phyloP scores from a whole-genome alignment of 495 filamentous ascomycete genomes.

The Apodospora peruviana region DNA sequence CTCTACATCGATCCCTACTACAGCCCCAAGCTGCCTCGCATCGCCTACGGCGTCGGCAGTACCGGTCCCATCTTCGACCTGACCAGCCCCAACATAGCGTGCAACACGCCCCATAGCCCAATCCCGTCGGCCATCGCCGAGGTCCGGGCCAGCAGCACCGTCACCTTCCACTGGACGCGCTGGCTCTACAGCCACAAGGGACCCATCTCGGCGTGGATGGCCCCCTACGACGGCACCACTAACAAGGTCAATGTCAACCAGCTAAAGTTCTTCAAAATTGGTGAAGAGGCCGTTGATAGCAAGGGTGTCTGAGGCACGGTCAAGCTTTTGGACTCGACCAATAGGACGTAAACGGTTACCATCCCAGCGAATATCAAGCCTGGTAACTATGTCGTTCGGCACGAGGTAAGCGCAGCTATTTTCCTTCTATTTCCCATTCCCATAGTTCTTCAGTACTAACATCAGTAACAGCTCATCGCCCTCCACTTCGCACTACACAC shows the following conservation, averaged over 20 bases:
- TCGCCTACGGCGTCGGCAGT: constrained; percentile 17
- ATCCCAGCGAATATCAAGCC: constrained; percentile 50
- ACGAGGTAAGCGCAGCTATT: constrained; percentile 37
- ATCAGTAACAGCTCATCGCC: constrained; percentile 11
- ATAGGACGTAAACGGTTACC: constrained; percentile 52
- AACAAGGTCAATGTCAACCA: constrained; percentile 51
- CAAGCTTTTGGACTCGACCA: constrained; percentile 37
- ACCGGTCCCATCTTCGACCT: constrained; percentile 42
- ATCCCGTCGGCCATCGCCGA: constrained; percentile 39
- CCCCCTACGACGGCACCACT: constrained; percentile 15
- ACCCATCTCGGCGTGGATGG: constrained; percentile 47
- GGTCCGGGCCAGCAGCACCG: constrained; percentile 43
- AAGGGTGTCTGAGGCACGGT: constrained; percentile 45
- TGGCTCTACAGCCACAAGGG: constrained; percentile 61
- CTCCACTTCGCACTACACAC: constrained; percentile 15
- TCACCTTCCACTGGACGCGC: constrained; percentile 51
- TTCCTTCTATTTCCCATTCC: too few species aligned
- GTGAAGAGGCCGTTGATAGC: constrained; percentile 45
- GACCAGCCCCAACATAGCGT: constrained; percentile 50
- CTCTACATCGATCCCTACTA: constrained; percentile 12
- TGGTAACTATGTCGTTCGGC: constrained; percentile 58
- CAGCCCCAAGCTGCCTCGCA: constrained; percentile 3
- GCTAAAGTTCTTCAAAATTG: constrained; percentile 66
- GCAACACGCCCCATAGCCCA: constrained; percentile 50
- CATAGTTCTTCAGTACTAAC: constrained; percentile 33